A percentile compares a stretch with the other conserved stretches of the same genome.
Evolutionary conservation across 805 yeast species (phyloP).

Genomic region (Sungouiella thailandica): DNA sequence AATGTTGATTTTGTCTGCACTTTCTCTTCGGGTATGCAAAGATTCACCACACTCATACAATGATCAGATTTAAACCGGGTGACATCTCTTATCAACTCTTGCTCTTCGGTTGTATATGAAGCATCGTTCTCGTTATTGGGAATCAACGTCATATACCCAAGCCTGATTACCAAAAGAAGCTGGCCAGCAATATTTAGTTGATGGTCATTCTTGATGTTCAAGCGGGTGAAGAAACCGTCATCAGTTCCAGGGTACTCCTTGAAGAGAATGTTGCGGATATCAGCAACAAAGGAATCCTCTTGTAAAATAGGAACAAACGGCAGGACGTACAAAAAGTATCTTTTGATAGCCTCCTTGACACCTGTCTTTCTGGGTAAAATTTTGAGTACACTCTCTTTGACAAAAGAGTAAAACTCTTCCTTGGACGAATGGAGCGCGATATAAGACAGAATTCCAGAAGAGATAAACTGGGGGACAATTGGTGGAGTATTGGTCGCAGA

Average conservation of each 20-base stretch:
- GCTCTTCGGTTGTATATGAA: conserved; percentile 24
- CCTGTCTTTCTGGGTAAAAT: conserved; percentile 27
- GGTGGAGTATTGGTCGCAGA: conserved; percentile 1
- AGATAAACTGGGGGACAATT: conserved; percentile 7
- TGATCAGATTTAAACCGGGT: conserved; percentile 23
- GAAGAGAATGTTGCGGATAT: conserved; percentile 19
- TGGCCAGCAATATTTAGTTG: conserved; percentile 28
- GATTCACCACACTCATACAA: conserved; percentile 25
- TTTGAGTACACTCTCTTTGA: conserved; percentile 23
- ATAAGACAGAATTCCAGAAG: conserved; percentile 21
- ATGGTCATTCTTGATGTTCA: conserved; percentile 25
- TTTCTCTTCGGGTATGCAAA: conserved; percentile 31
- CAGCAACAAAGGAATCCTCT: conserved; percentile 23
- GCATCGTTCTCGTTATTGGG: conserved; percentile 28
- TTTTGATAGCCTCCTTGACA: conserved; percentile 21
- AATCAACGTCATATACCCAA: conserved; percentile 36
- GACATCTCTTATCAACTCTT: conserved; percentile 25
- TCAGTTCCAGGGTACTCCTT: conserved; percentile 18
- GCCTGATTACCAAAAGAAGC: conserved; percentile 24
- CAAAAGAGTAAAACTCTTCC: conserved; percentile 22
- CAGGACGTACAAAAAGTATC: conserved; percentile 35
- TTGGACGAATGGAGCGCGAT: conserved; percentile 16
- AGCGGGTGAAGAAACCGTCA: conserved; percentile 15
- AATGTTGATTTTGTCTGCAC: conserved; percentile 28
- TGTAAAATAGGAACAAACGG: conserved; percentile 36